Percentiles rank a stretch among this genome's conserved stretches.
These are phyloP conservation scores for Cyphellophora europaea DNA, from an alignment of 2,329 filamentous ascomycete species.

Conservation along the genomic window DNA sequence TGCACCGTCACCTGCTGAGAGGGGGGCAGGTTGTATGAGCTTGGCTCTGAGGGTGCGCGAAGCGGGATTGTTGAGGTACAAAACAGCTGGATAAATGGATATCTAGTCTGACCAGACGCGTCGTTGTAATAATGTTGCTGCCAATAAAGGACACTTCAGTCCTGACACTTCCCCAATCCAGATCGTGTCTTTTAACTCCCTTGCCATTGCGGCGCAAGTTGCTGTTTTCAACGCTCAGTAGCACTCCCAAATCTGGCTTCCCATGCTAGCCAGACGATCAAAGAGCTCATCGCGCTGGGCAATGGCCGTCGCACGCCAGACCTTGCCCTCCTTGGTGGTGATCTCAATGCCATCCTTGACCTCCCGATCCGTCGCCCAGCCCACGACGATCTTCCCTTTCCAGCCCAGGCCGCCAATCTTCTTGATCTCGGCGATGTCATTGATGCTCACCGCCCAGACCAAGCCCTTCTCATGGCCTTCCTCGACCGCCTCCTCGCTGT, in stretches of 20 bases:
- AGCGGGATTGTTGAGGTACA: no score
- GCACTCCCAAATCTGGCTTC: conserved; percentile 73
- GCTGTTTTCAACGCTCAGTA: conserved; percentile 38
- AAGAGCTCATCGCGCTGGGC: conserved; percentile 67
- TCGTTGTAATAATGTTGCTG: no score
- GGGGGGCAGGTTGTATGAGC: no score
- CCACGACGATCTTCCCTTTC: conserved; percentile 75
- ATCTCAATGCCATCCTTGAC: conserved; percentile 68
- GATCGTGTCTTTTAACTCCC: no score
- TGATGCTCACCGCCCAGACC: conserved; percentile 60
- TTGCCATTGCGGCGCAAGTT: background rate
- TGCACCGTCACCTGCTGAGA: no score
- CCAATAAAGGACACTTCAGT: no score
- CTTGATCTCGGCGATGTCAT: conserved; percentile 62
- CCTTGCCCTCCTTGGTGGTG: conserved; percentile 42
- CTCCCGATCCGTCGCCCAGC: conserved; percentile 65
- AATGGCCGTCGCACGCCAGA: conserved; percentile 60
- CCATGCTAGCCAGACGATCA: conserved; percentile 67
- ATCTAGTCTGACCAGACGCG: no score
- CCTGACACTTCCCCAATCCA: no score
- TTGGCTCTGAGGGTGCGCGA: no score
- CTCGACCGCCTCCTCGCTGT: conserved; percentile 17
- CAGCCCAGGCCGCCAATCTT: conserved; percentile 76
- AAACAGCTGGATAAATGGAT: no score
- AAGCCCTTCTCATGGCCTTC: conserved; percentile 19